A percentile compares a stretch with the other conserved stretches of the same genome.
phyloP scores from a whole-genome alignment of 2,329 filamentous ascomycete genomes.

The Paraconiothyrium brasiliense region DNA sequence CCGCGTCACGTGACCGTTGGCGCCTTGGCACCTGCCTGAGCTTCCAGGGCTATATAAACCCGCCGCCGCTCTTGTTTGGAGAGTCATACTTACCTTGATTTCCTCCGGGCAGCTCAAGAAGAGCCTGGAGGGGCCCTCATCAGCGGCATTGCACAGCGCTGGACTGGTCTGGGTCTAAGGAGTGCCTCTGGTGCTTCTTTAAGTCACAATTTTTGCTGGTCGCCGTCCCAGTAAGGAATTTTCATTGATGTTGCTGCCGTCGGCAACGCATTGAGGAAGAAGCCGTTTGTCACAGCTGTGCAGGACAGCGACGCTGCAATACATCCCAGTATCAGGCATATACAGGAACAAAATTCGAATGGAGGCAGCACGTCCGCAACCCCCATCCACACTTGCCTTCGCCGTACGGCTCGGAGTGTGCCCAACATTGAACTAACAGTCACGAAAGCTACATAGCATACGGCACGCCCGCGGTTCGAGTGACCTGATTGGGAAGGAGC shows the following conservation, averaged over 20 bases:
- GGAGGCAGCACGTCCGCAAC: no score
- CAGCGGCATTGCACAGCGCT: slow-evolving; percentile 42
- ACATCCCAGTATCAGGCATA: no score
- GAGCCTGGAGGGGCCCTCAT: slow-evolving; percentile 13
- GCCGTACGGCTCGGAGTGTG: no score
- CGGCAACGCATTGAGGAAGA: slow-evolving; percentile 22
- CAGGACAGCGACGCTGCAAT: no score
- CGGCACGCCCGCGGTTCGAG: no score
- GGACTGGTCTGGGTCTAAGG: slow-evolving; percentile 23
- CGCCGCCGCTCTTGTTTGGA: not conserved
- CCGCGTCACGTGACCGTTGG: not conserved
- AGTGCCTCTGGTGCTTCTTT: slow-evolving; percentile 7
- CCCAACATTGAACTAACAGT: no score
- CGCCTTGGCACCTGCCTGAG: not conserved
- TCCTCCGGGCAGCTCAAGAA: slow-evolving; percentile 19
- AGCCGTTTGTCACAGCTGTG: not conserved
- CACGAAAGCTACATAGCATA: no score
- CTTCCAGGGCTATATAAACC: slow-evolving; percentile 7
- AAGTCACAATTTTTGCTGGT: slow-evolving; percentile 24
- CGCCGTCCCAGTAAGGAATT: not conserved
- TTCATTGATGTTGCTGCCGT: slow-evolving; percentile 22
- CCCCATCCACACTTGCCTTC: no score
- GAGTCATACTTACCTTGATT: slow-evolving; percentile 25
- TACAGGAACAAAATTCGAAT: no score
- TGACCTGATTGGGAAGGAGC: no score